These are phyloP conservation scores for Fagopyrum homotropicum DNA, from an alignment of 148 eudicot genomes.

Conservation along the genomic window DNA sequence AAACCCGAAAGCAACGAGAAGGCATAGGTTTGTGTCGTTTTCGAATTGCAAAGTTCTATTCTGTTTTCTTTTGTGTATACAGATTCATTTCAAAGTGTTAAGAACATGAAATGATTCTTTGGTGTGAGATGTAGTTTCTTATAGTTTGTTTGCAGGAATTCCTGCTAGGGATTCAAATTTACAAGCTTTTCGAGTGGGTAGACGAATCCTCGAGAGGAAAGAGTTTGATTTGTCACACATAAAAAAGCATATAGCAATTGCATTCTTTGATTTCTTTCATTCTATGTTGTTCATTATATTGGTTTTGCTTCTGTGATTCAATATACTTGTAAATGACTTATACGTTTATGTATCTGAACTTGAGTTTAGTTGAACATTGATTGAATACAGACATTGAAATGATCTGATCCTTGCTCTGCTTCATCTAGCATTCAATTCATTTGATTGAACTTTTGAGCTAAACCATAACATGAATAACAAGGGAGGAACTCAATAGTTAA, in stretches of 20 bases:
- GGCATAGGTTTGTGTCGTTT: background rate
- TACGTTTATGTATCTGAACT: background rate
- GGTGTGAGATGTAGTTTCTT: conserved; percentile 7
- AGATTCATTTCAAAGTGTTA: background rate
- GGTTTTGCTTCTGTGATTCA: background rate
- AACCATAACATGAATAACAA: background rate
- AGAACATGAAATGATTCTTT: background rate
- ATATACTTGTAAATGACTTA: conserved; percentile 9
- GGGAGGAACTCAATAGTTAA: too few species aligned
- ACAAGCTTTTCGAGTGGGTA: background rate
- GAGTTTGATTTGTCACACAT: conserved; percentile 5
- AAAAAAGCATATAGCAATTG: conserved; percentile 4
- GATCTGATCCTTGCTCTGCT: background rate
- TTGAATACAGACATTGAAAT: background rate
- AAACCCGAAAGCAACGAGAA: conserved; percentile 34
- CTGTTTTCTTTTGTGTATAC: background rate
- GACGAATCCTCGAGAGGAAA: conserved; percentile 2
- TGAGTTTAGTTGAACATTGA: background rate
- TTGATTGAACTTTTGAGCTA: background rate
- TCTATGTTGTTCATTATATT: conserved; percentile 1
- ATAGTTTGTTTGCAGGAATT: conserved; percentile 1
- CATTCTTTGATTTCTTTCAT: conserved; percentile 10
- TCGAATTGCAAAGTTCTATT: background rate
- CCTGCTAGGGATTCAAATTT: background rate
- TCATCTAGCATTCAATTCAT: background rate